These are phyloP conservation scores for Amborella trichopoda DNA, from an alignment of 164 flowering plant species.

Conservation along the genomic window DNA sequence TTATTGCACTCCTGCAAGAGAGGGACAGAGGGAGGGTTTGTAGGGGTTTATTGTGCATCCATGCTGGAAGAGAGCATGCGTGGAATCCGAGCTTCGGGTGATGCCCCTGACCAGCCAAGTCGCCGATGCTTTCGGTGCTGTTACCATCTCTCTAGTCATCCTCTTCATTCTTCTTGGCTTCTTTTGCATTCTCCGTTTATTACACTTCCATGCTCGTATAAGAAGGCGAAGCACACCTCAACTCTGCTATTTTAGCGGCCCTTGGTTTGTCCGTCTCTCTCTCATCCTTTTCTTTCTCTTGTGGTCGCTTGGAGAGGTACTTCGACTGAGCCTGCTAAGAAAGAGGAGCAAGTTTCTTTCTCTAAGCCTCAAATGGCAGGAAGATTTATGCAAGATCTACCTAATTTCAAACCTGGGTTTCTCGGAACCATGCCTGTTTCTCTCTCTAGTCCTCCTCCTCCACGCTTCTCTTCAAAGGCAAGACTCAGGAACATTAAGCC, in stretches of 20 bases:
- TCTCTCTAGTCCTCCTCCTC: slow-evolving; percentile 65
- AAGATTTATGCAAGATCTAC: slow-evolving; percentile 70
- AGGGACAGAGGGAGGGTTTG: too few relatives aligned
- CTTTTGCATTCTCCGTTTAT: slow-evolving; percentile 55
- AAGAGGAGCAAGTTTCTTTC: slow-evolving; percentile 30
- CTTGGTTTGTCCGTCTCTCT: slow-evolving; percentile 74
- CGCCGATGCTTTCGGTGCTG: slow-evolving; percentile 98
- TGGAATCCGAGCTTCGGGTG: slow-evolving; percentile 85
- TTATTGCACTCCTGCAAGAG: too few relatives aligned
- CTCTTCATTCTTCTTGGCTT: slow-evolving; percentile 56
- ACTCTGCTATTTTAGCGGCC: slow-evolving; percentile 74
- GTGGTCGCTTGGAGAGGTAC: slow-evolving; percentile 83
- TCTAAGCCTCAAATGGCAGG: slow-evolving; percentile 59
- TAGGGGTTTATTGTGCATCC: slow-evolving; percentile 39
- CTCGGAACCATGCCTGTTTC: slow-evolving; percentile 90
- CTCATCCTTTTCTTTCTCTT: slow-evolving; percentile 55
- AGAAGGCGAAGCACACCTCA: slow-evolving; percentile 31
- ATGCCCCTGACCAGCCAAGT: slow-evolving; percentile 88
- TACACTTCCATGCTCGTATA: slow-evolving; percentile 60
- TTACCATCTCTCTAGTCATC: slow-evolving; percentile 73
- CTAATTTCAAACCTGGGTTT: slow-evolving; percentile 85
- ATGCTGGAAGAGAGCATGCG: slow-evolving; percentile 99
- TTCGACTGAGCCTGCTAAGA: slow-evolving; percentile 56
- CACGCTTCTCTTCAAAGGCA: slow-evolving; percentile 66
- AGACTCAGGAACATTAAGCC: slow-evolving; percentile 43